Conservation (phyloP, 257 asterid genomes). For the Solanum corneliomulleri region DNA sequence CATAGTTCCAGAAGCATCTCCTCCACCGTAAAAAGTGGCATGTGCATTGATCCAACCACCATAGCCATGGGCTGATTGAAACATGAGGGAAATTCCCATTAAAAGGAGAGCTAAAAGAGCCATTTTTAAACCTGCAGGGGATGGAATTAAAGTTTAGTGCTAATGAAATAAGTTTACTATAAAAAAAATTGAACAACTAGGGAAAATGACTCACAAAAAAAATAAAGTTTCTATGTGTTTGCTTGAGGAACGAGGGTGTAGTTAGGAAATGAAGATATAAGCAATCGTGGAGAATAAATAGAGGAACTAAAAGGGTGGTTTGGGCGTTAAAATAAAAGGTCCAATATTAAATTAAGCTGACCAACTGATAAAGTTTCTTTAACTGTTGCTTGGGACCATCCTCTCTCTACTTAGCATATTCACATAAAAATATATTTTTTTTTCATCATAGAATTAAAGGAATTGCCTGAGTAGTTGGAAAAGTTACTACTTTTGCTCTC, state of each 20-base stretch:
- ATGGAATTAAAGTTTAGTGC: background rate
- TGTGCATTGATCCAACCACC: slow-evolving; percentile 87
- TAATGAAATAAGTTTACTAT: background rate
- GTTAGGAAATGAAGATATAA: slow-evolving; percentile 15
- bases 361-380: slow-evolving; percentile 17
- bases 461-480: background rate
- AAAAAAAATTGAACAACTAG: background rate
- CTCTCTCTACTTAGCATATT: background rate
- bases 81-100: slow-evolving; percentile 30
- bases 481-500: background rate
- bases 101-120: slow-evolving; percentile 15
- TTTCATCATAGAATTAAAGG: background rate
- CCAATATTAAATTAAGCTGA: slow-evolving; percentile 20
- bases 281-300: slow-evolving; percentile 51
- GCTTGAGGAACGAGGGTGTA: background rate
- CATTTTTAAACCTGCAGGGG: slow-evolving; percentile 27
- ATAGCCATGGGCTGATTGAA: slow-evolving; percentile 30
- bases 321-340: slow-evolving; percentile 8
- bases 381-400: slow-evolving; percentile 37
- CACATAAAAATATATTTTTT: no score
- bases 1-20: slow-evolving; percentile 97
- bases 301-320: slow-evolving; percentile 6
- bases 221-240: background rate
- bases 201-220: background rate
- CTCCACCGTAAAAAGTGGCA: slow-evolving; percentile 94